Evolutionary conservation across 257 asterid genomes (phyloP), one percentile per base, ranked within the genome.

Genomic region (Mentha longifolia): DNA sequence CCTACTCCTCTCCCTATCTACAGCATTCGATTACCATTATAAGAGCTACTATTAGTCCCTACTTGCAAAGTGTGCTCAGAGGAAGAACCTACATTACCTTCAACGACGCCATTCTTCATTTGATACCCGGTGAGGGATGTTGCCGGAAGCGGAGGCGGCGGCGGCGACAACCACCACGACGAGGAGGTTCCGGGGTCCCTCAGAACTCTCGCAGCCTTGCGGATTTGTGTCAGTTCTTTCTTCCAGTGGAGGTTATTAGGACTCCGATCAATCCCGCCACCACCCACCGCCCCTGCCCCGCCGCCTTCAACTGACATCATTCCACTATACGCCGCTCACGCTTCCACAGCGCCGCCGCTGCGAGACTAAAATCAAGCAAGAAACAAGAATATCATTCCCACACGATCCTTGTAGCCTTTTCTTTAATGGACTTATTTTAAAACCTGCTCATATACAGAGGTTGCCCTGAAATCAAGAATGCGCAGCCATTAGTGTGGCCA

Each of bases 101-200:
- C 76, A 78, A 63, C 15, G 57, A 16, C 65, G 14, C 77, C 82
- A 54, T 73, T 68, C 74, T 84, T 80, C 25, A 16, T 51, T 50
- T 16, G 56, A n/a, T 49, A 8, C 22, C 15, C 0, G 15, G 88
- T 84, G 3, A 80, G 84, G 68, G 99, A 87, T 94, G 95, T 83
- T 20, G 91, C 85, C 4, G 96, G 83, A 74, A 71, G 80, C 1
- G 80, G n/a, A n/a, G n/a, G 68, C 25, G 67, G 73, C 8, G 96
- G 85, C 76, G 67, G 73, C 7, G 92, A 92, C 7, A 89, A 84
- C 82, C 91, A 79, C 96, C 92, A 85, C 12, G 96, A 77, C 5
- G 95, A 85, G 37, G 90, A 84, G 62, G 98, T 92, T 13, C 95
- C 97, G n/a, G 98, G 98, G 81, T 92, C 98, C 71, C 88, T 82